These are phyloP conservation scores for Grammothele lineata DNA, from an alignment of 768 basidiomycete genomes.

Conservation along the genomic window DNA sequence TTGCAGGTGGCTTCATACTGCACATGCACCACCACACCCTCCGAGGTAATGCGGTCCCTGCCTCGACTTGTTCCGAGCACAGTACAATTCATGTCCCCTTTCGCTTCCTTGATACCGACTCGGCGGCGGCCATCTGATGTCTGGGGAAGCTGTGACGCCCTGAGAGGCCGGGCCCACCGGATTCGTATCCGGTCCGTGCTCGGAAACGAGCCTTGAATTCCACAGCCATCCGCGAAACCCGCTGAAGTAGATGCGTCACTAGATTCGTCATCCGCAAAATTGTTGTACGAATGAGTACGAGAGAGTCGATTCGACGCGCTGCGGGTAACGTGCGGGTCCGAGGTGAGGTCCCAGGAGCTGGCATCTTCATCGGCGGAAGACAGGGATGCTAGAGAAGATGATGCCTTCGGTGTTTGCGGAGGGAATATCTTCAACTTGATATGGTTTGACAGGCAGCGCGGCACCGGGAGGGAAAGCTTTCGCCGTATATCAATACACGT, in stretches of 20 bases:
- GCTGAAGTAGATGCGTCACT: constrained; percentile 63
- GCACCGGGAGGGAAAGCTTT: constrained; percentile 73
- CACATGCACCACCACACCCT: constrained; percentile 58
- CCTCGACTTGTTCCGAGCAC: constrained; percentile 46
- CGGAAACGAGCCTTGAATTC: constrained; percentile 75
- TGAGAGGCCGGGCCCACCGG: constrained; percentile 70
- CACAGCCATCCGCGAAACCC: constrained; percentile 53
- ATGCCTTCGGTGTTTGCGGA: constrained; percentile 44
- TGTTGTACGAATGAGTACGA: constrained; percentile 56
- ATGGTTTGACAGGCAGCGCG: constrained; percentile 73
- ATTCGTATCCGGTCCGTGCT: constrained; percentile 72
- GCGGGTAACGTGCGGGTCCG: constrained; percentile 72
- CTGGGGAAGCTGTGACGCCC: constrained; percentile 38
- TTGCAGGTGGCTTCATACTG: constrained; percentile 72
- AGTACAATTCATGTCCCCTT: constrained; percentile 60
- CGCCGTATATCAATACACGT: background rate
- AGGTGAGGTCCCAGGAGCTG: constrained; percentile 68
- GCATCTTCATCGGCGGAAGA: constrained; percentile 73
- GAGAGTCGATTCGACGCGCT: constrained; percentile 41
- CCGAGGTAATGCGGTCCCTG: constrained; percentile 21
- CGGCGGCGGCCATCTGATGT: constrained; percentile 57
- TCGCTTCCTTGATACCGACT: constrained; percentile 65
- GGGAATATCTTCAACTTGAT: constrained; percentile 73
- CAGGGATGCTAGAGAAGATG: constrained; percentile 66
- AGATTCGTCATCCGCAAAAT: constrained; percentile 80